Evolutionary conservation across 495 filamentous ascomycete genomes (phyloP), one percentile per base, ranked within the genome.

Genomic region (Glonium stellatum): DNA sequence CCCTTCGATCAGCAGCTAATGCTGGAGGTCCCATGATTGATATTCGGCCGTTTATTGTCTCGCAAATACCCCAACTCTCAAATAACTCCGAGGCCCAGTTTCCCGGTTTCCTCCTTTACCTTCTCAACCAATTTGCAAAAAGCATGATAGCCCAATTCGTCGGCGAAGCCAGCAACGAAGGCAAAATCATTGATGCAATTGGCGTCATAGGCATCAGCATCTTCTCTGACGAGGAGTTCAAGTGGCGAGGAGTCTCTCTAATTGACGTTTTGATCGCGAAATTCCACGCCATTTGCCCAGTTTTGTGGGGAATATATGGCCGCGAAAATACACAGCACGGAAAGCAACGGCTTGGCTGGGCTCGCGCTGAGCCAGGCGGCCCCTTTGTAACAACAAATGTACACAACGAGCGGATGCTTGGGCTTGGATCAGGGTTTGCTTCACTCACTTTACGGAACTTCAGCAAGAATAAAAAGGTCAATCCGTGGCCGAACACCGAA

Each of bases 201-300:
- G 95, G 93, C 37, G 80, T 95, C 36, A 72, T 90, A 19, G 78
- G 85, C 0, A 85, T 84, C 18, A 81, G 84, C 49, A 81, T 92
- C 22, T 92, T 96, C 67, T 84, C 90, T 3, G 75, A 79, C 19
- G 75, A 82, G 0, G 72, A 79, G 0, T 87, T 90, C 64, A 74
- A 78, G 18, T 89, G 86, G 79, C 80, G 88, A 31, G 89, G 87
- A 1, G 72, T 77, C 35, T 81, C 84, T 12, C 76, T 97, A 63
- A 86, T 90, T 46, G 92, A 97, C 63, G 87, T 97, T 54, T 72
- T 97, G 21, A 82, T 95, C 68, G 90, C 93, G 31, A 96, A 97
- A 70, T 86, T 89, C 61, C 84, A 88, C 42, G 77, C 85, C 5
- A 78, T 82, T 25, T 96, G 90, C 67, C 92, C 95, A 4, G 85